Conservation (phyloP, 495 filamentous ascomycete species). For the Penicillium parvum region DNA sequence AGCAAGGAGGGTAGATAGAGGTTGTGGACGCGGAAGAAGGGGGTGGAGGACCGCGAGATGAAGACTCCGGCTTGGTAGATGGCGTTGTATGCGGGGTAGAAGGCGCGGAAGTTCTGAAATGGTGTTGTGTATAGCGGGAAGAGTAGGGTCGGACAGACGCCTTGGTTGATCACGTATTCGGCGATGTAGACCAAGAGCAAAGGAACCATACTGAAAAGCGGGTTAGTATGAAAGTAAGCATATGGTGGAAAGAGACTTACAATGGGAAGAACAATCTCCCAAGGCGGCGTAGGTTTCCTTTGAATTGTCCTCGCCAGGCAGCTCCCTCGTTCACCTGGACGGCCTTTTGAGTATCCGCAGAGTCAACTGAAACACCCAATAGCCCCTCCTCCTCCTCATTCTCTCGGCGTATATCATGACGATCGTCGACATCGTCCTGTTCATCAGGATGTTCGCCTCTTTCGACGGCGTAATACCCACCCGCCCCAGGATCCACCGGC, state of each 20-base stretch:
- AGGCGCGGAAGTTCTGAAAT: conserved; percentile 76
- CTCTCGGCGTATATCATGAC: conserved; percentile 16
- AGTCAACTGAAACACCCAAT: conserved; percentile 28
- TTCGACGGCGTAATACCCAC: conserved; percentile 27
- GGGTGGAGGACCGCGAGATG: conserved; percentile 83
- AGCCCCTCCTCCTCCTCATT: conserved; percentile 35
- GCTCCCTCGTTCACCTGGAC: conserved; percentile 2
- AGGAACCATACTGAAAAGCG: conserved; percentile 69
- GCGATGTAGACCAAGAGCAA: conserved; percentile 88
- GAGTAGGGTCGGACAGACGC: conserved; percentile 81
- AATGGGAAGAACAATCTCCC: conserved; percentile 61
- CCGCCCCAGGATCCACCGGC: conserved; percentile 8
- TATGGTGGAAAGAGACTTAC: conserved; percentile 41
- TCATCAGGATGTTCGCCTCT: conserved; percentile 41
- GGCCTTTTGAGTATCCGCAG: conserved; percentile 19
- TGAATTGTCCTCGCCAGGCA: conserved; percentile 33
- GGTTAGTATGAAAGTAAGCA: conserved; percentile 8
- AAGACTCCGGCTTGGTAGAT: conserved; percentile 95
- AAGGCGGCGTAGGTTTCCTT: conserved; percentile 48
- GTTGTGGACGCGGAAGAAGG: conserved; percentile 74
- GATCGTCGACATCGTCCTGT: conserved; percentile 33
- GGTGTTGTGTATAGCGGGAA: conserved; percentile 74
- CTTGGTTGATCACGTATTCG: conserved; percentile 96
- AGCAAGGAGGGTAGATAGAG: conserved; percentile 83
- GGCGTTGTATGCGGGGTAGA: conserved; percentile 88